A percentile compares a stretch with the other conserved stretches of the same genome.
These are phyloP conservation scores for Bryum argenteum DNA, from an alignment of 225 moss, liverwort and hornwort genomes.

Conservation along the genomic window DNA sequence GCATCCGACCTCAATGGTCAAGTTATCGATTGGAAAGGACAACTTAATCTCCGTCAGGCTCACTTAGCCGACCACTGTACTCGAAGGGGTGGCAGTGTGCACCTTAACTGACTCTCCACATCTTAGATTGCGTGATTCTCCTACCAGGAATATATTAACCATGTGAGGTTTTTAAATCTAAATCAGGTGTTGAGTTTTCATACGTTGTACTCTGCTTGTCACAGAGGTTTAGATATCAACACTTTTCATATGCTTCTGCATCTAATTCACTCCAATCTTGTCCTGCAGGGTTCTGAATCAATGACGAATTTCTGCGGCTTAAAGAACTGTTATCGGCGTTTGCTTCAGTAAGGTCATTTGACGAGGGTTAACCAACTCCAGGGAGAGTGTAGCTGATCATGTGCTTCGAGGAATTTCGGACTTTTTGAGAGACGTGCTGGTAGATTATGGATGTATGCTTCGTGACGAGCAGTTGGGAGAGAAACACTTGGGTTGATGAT, in stretches of 20 bases:
- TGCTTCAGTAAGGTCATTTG: constrained; percentile 9
- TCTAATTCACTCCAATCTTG: constrained; percentile 12
- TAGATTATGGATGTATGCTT: constrained; percentile 41
- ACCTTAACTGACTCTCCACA: constrained; percentile 32
- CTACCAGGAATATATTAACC: constrained; percentile 20
- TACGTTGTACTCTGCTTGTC: constrained; percentile 16
- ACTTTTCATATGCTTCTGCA: neutral
- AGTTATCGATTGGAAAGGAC: constrained; percentile 15
- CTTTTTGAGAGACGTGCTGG: constrained; percentile 20
- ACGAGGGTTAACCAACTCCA: constrained; percentile 1
- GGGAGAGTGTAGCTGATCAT: constrained; percentile 27
- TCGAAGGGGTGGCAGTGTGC: constrained; percentile 33
- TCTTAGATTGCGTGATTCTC: constrained; percentile 28
- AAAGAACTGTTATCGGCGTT: neutral
- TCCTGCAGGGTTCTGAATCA: neutral
- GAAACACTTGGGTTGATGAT: constrained; percentile 32
- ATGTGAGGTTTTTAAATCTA: constrained; percentile 28
- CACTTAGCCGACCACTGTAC: constrained; percentile 1
- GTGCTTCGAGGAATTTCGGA: constrained; percentile 17
- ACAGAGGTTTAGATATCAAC: neutral
- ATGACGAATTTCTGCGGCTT: neutral
- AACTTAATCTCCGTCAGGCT: neutral
- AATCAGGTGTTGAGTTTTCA: constrained; percentile 5
- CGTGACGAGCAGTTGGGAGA: constrained; percentile 31
- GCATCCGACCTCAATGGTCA: constrained; percentile 35